Conservation (phyloP, 169 alveolate genomes). For the Sarcocystis neurona region DNA sequence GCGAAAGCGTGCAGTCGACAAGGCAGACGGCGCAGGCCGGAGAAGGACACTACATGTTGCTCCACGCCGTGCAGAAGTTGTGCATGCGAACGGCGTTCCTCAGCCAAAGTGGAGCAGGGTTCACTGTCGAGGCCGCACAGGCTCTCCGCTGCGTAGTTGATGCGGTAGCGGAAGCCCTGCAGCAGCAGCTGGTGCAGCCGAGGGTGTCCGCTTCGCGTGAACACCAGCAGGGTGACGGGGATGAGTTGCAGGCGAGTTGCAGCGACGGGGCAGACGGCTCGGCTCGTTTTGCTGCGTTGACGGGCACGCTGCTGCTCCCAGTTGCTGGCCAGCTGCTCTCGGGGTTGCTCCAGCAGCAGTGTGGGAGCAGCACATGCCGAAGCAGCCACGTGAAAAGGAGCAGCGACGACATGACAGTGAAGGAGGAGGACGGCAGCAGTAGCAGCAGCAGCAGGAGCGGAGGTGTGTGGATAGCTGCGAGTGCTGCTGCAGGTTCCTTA, state of each 20-base stretch:
- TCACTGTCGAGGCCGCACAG: slow-evolving; percentile 6
- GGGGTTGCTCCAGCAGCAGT: slow-evolving; percentile 9
- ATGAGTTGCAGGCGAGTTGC: too few relatives aligned
- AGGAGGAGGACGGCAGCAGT: background rate
- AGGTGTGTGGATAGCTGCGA: background rate
- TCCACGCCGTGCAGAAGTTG: background rate
- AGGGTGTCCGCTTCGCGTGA: too few relatives aligned
- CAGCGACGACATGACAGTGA: background rate
- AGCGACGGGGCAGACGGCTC: too few relatives aligned
- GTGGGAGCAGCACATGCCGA: background rate
- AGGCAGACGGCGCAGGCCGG: slow-evolving; percentile 11
- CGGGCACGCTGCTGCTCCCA: background rate
- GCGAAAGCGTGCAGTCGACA: too few relatives aligned
- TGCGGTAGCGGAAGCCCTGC: background rate
- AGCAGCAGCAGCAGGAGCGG: slow-evolving; percentile 7
- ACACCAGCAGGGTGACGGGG: too few relatives aligned
- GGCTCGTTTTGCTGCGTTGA: too few relatives aligned
- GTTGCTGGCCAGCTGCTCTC: slow-evolving; percentile 3
- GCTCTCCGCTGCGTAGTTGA: slow-evolving; percentile 15
- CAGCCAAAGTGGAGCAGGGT: background rate
- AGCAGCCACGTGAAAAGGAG: background rate
- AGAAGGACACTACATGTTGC: background rate
- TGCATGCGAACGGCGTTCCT: slow-evolving; percentile 23
- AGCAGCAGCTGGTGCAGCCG: slow-evolving; percentile 14
- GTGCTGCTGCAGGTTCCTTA: background rate